These are phyloP conservation scores for Annona squamosa DNA, from an alignment of 164 flowering plant genomes.

Conservation along the genomic window DNA sequence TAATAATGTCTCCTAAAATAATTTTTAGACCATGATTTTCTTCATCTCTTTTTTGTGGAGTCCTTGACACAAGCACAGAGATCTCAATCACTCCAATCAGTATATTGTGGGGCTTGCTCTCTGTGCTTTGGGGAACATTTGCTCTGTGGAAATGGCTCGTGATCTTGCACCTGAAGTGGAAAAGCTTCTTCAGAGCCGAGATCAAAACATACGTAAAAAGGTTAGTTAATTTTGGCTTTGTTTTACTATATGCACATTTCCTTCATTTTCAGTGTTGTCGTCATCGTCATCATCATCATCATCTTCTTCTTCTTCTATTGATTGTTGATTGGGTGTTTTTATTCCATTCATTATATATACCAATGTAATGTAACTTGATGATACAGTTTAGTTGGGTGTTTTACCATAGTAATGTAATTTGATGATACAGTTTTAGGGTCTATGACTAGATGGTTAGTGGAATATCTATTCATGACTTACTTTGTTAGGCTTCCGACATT, in stretches of 20 bases:
- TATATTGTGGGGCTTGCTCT: conserved; percentile 97
- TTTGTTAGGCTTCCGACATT: too few relatives aligned
- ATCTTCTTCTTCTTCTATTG: neutral
- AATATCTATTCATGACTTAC: too few relatives aligned
- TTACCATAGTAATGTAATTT: too few relatives aligned
- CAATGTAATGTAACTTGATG: too few relatives aligned
- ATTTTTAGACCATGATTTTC: neutral
- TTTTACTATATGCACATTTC: neutral
- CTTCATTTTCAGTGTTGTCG: neutral
- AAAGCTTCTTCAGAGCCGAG: conserved; percentile 83
- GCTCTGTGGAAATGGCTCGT: conserved; percentile 99
- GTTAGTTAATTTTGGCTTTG: conserved; percentile 27
- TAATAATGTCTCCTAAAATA: too few relatives aligned
- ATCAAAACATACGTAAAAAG: conserved; percentile 92
- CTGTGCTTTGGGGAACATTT: conserved; percentile 95
- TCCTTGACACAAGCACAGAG: conserved; percentile 66
- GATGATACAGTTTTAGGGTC: too few relatives aligned
- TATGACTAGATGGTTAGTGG: too few relatives aligned
- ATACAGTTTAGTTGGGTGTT: too few relatives aligned
- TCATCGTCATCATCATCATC: neutral
- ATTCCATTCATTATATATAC: too few relatives aligned
- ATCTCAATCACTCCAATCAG: conserved; percentile 92
- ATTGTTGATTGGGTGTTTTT: neutral
- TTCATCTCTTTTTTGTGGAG: conserved; percentile 5
- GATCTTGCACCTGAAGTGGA: conserved; percentile 99